phyloP scores from a whole-genome alignment of 2,329 filamentous ascomycete genomes.

The Aureobasidium sp. region DNA sequence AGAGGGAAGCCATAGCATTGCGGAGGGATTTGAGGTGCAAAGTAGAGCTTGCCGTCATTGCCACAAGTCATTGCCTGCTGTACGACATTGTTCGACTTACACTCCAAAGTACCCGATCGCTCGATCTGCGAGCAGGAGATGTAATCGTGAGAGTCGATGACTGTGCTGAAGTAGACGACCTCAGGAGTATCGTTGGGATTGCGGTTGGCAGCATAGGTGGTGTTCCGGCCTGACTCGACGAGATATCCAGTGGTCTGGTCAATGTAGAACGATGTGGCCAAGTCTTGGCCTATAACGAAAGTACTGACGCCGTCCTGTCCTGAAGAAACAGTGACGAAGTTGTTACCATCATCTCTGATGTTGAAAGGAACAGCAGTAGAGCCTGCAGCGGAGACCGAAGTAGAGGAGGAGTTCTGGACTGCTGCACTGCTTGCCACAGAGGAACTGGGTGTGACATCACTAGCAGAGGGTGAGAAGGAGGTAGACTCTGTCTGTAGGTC shows the following conservation, averaged over 20 bases:
- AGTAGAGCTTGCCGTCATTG: background rate
- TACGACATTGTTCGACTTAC: background rate
- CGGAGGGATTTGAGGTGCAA: background rate
- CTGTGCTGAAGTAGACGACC: background rate
- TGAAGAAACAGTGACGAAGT: background rate
- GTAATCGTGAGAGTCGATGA: background rate
- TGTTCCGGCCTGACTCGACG: background rate
- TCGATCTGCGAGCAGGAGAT: background rate
- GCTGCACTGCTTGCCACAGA: background rate
- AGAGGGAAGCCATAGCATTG: background rate
- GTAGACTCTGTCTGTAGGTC: background rate
- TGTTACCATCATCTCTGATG: background rate
- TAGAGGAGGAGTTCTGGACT: background rate
- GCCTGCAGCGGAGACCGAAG: background rate
- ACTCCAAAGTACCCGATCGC: background rate
- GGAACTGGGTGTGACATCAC: too few relatives aligned
- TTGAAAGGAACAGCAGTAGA: background rate
- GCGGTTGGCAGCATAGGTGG: background rate
- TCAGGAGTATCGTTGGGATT: background rate
- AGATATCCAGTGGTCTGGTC: background rate
- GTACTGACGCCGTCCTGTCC: background rate
- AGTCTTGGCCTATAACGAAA: background rate
- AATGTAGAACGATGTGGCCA: slow-evolving; percentile 1
- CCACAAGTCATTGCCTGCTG: slow-evolving; percentile 1
- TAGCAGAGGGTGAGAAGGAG: too few relatives aligned